A percentile compares a stretch with the other conserved stretches of the same genome.
Conservation (phyloP, 2,329 filamentous ascomycete genomes). For the Verticillium zaregamsianum region DNA sequence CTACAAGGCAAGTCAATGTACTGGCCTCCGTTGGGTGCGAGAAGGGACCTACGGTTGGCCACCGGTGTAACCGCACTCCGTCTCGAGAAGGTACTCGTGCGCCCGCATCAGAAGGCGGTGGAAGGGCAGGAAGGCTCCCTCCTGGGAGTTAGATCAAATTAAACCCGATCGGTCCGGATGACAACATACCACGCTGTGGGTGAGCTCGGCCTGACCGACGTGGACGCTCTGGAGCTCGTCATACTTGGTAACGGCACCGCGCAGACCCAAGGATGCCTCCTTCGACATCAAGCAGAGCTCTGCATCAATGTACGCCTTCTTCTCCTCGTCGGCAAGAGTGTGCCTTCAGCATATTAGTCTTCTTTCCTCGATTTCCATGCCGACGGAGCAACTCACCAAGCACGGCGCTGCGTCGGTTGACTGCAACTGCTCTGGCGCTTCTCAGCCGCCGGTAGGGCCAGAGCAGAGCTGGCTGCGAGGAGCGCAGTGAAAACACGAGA, state of each 20-base stretch:
- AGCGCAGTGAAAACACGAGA: background rate
- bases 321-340: constrained; percentile 11
- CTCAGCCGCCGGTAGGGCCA: background rate
- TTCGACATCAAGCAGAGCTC: constrained; percentile 13
- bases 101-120: constrained; percentile 23
- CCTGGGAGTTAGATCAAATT: background rate
- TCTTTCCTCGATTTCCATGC: background rate
- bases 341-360: constrained; percentile 5
- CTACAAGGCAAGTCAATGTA: background rate
- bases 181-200: constrained; percentile 9
- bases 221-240: constrained; percentile 14
- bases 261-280: constrained; percentile 5
- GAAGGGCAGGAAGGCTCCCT: constrained; percentile 24
- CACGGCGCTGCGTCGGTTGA: background rate
- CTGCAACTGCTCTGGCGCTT: background rate
- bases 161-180: constrained; percentile 10
- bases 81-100: constrained; percentile 20
- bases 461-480: background rate
- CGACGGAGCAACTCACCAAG: background rate
- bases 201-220: constrained; percentile 10
- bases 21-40: background rate
- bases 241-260: constrained; percentile 9
- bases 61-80: constrained; percentile 22
- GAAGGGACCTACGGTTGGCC: constrained; percentile 15
- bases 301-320: constrained; percentile 12